Evolutionary conservation across 805 yeast species (phyloP), one percentile per base, ranked within the genome.

Genomic region (Zygosaccharomyces gambellarensis): DNA sequence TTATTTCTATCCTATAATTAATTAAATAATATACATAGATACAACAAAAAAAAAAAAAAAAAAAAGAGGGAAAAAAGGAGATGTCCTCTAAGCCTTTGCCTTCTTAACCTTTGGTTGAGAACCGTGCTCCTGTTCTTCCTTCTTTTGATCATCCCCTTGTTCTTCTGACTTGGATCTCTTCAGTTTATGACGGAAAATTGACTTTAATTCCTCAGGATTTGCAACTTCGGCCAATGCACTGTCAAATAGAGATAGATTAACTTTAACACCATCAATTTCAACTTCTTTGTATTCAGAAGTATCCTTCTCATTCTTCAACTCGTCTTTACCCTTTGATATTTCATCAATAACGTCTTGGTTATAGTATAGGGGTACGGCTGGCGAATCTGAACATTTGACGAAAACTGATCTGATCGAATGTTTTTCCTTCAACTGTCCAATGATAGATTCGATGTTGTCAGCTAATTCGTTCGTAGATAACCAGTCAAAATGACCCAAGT

Each of bases 201-300:
- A 75, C 39, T 77, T 72, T 49, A 83, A 70, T 50, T 81, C 90
- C 21, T 80, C 83, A 54, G 87, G 90, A 58, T 83, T 85, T 49
- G 85, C 85, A 57, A 90, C 87, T 73, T 90, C 96, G 62, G 87
- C 76, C 71, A 90, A 79, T 38, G 89, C 89, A 63, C 79, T 79
- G 57, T 87, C 95, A 67, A 86, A 85, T 23, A 74, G 69, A 44
- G 86, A 71, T 45, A 82, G 70, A 56, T 75, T 74, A 51, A 75
- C 71, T 36, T 68, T 73, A 36, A 71, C 59, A 54, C 71, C 73
- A 44, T 66, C 71, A 41, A 70, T 61, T 31, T 60, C 68, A 48
- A 60, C 63, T 31, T 53, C 52, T 11, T 62, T 65, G 14, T 53
- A 58, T 28, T 58, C 66, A 12, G 50, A 49, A 5, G 29, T 47